Conservation (phyloP, 306 rosid genomes). For the Fragaria ananassa region DNA sequence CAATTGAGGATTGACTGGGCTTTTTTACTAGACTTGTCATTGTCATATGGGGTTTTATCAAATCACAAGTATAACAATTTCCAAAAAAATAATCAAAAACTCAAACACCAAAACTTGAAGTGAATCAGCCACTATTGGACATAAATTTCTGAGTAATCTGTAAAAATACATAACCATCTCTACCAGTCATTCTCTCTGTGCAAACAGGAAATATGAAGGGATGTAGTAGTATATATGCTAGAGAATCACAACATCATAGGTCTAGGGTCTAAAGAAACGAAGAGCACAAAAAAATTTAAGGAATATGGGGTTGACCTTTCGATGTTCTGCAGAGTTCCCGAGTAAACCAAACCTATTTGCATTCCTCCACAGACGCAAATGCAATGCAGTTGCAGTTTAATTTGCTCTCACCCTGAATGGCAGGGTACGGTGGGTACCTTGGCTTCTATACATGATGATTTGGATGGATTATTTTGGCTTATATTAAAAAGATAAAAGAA, state of each 20-base stretch:
- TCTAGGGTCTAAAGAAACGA: constrained; percentile 20
- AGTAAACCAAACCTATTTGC: constrained; percentile 46
- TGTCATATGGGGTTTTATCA: neutral
- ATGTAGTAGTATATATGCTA: constrained; percentile 27
- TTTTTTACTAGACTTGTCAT: neutral
- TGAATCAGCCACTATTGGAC: constrained; percentile 11
- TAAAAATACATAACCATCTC: constrained; percentile 6
- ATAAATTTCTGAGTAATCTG: constrained; percentile 6
- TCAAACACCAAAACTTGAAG: neutral
- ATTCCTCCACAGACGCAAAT: constrained; percentile 44
- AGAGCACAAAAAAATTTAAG: constrained; percentile 23
- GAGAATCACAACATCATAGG: constrained; percentile 29
- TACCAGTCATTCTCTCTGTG: constrained; percentile 24
- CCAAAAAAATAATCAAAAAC: neutral
- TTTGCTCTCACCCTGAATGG: constrained; percentile 73
- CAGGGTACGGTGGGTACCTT: constrained; percentile 40
- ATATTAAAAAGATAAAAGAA: constrained; percentile 27
- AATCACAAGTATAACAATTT: neutral
- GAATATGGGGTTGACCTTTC: constrained; percentile 37
- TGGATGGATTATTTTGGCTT: constrained; percentile 58
- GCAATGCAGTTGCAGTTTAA: constrained; percentile 22
- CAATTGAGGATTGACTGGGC: neutral
- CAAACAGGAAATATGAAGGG: constrained; percentile 11
- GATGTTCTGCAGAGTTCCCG: constrained; percentile 40
- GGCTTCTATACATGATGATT: constrained; percentile 81